phyloP scores from a whole-genome alignment of 306 rosid species.

The Prunus dulcis region DNA sequence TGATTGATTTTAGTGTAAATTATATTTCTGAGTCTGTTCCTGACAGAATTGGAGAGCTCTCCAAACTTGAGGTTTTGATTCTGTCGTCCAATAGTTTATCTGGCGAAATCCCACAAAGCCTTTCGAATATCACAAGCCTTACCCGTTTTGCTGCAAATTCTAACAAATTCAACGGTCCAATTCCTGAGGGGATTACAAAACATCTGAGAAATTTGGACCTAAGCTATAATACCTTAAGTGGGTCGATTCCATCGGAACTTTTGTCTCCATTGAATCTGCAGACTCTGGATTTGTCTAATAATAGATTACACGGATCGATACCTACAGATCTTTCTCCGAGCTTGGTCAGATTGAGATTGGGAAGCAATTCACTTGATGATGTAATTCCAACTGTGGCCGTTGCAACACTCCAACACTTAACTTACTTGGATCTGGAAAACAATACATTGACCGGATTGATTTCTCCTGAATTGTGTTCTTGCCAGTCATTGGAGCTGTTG shows the following conservation, averaged over 20 bases:
- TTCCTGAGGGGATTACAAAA: constrained; percentile 51
- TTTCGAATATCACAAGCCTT: constrained; percentile 39
- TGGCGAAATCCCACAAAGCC: constrained; percentile 51
- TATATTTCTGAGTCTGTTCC: constrained; percentile 33
- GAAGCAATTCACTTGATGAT: constrained; percentile 37
- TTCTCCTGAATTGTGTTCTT: constrained; percentile 44
- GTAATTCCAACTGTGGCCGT: constrained; percentile 1
- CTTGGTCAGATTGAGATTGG: constrained; percentile 67
- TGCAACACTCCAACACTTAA: constrained; percentile 16
- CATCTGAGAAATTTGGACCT: constrained; percentile 57
- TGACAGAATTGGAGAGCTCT: constrained; percentile 37
- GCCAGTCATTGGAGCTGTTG: constrained; percentile 51
- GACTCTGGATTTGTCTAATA: constrained; percentile 61
- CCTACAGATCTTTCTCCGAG: constrained; percentile 44
- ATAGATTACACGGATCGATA: constrained; percentile 38
- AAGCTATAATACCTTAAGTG: constrained; percentile 42
- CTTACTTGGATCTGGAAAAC: constrained; percentile 60
- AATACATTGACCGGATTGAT: constrained; percentile 45
- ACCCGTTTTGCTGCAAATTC: constrained; percentile 60
- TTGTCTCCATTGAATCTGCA: constrained; percentile 39
- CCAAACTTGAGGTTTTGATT: constrained; percentile 53
- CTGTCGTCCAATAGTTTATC: constrained; percentile 47
- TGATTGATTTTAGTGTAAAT: constrained; percentile 47
- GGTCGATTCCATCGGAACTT: constrained; percentile 46
- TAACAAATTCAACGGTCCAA: constrained; percentile 38